A percentile compares a stretch with the other conserved stretches of the same genome.
These are phyloP conservation scores for Phytophthora nicotianae DNA, from an alignment of 352 stramenopile genomes.

Conservation along the genomic window DNA sequence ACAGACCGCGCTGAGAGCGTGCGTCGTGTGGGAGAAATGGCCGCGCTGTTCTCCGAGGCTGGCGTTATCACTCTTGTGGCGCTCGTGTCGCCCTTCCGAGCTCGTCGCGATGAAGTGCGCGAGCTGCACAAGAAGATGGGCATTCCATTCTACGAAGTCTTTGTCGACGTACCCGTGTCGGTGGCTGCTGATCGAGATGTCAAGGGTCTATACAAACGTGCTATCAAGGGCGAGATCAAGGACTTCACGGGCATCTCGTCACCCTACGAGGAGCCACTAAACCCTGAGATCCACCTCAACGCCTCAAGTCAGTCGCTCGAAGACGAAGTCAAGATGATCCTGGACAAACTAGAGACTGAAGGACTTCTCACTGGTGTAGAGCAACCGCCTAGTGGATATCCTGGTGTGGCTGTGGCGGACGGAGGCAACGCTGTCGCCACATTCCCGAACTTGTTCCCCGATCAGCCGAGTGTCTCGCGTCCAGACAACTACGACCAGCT, in stretches of 20 bases:
- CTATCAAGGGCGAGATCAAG: slow-evolving; percentile 96
- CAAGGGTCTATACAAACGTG: slow-evolving; percentile 96
- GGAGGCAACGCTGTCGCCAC: slow-evolving; percentile 71
- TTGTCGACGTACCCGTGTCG: slow-evolving; percentile 97
- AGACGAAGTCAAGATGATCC: slow-evolving; percentile 69
- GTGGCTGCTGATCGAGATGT: slow-evolving; percentile 97
- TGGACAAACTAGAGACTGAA: slow-evolving; percentile 62
- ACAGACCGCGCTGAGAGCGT: slow-evolving; percentile 96
- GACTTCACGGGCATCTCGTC: slow-evolving; percentile 99
- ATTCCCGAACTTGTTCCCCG: slow-evolving; percentile 68
- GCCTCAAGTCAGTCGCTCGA: slow-evolving; percentile 96
- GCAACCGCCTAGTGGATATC: slow-evolving; percentile 59
- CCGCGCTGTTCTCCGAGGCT: slow-evolving; percentile 95
- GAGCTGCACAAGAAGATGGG: slow-evolving; percentile 92
- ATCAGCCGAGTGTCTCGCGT: slow-evolving; percentile 32
- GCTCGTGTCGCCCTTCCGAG: slow-evolving; percentile 96
- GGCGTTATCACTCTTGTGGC: slow-evolving; percentile 98
- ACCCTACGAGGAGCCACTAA: slow-evolving; percentile 95
- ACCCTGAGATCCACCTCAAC: slow-evolving; percentile 95
- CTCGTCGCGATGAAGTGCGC: slow-evolving; percentile 93
- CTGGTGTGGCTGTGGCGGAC: slow-evolving; percentile 88
- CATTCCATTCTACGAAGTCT: slow-evolving; percentile 99
- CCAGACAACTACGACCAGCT: slow-evolving; percentile 59
- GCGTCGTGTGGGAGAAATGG: slow-evolving; percentile 96
- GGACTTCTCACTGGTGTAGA: slow-evolving; percentile 71